phyloP scores from a whole-genome alignment of 164 flowering plant species.

The Vitis labrusca region DNA sequence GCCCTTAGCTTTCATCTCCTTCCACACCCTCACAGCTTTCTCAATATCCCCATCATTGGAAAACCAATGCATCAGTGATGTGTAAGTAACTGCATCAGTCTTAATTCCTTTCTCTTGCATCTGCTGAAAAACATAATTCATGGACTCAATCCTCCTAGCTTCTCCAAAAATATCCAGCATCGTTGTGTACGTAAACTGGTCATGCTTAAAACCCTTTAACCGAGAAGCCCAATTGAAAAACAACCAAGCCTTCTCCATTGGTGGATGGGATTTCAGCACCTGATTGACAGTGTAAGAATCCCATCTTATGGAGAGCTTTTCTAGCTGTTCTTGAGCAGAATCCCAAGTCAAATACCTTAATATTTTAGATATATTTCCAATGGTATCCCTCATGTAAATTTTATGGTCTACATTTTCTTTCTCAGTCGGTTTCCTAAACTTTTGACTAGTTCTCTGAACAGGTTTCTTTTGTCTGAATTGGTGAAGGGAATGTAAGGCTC shows the following conservation, averaged over 20 bases:
- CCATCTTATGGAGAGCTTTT: conserved; percentile 57
- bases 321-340: conserved; percentile 60
- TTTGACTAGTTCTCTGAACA: conserved; percentile 8
- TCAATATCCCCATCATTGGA: conserved; percentile 75
- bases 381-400: conserved; percentile 51
- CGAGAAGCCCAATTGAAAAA: conserved; percentile 76
- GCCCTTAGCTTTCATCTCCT: conserved; percentile 67
- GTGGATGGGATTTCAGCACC: conserved; percentile 87
- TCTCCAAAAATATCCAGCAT: conserved; percentile 96
- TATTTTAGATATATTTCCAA: conserved; percentile 51
- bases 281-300: conserved; percentile 79
- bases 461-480: conserved; percentile 22
- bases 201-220: conserved; percentile 72
- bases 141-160: conserved; percentile 81
- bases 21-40: conserved; percentile 64
- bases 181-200: conserved; percentile 88
- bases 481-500: conserved; percentile 23
- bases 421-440: conserved; percentile 9
- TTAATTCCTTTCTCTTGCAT: conserved; percentile 74
- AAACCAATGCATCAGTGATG: conserved; percentile 83
- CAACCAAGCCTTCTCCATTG: conserved; percentile 89
- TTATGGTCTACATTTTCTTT: conserved; percentile 29
- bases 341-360: conserved; percentile 79
- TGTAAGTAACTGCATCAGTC: conserved; percentile 78
- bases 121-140: conserved; percentile 66